These are phyloP conservation scores for Crithidia thermophila DNA, from an alignment of 208 protist species.

Conservation along the genomic window DNA sequence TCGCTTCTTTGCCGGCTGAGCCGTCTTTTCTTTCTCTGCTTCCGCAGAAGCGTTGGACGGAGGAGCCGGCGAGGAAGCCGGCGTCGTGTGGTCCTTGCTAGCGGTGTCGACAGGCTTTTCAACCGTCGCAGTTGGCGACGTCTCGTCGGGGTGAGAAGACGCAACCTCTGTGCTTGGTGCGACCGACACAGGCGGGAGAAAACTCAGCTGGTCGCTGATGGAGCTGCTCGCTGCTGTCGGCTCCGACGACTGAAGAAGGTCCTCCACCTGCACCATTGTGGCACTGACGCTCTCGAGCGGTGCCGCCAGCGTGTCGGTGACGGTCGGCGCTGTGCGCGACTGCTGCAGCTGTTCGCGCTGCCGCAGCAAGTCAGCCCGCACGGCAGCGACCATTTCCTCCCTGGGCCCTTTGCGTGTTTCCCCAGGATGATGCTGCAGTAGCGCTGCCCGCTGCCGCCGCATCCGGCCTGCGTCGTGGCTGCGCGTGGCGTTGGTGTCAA, in stretches of 20 bases:
- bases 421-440: background rate
- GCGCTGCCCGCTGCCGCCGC: constrained; percentile 18
- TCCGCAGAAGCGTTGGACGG: background rate
- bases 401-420: constrained; percentile 8
- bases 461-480: background rate
- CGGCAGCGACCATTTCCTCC: constrained; percentile 23
- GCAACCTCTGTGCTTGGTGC: too few relatives aligned
- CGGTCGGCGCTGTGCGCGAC: background rate
- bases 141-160: too few relatives aligned
- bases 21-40: background rate
- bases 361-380: constrained; percentile 33
- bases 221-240: background rate
- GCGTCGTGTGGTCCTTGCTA: too few relatives aligned
- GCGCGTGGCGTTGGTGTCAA: constrained; percentile 12
- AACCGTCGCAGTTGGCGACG: too few relatives aligned
- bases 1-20: constrained; percentile 16
- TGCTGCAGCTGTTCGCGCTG: constrained; percentile 25
- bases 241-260: constrained; percentile 3
- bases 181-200: background rate
- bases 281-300: constrained; percentile 9
- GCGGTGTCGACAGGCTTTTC: too few relatives aligned
- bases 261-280: constrained; percentile 29
- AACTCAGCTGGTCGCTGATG: constrained; percentile 3
- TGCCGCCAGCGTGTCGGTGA: background rate
- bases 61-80: too few relatives aligned